A percentile compares a stretch with the other conserved stretches of the same genome.
Evolutionary conservation across 306 rosid genomes (phyloP).

Genomic region (Cucumis melo): DNA sequence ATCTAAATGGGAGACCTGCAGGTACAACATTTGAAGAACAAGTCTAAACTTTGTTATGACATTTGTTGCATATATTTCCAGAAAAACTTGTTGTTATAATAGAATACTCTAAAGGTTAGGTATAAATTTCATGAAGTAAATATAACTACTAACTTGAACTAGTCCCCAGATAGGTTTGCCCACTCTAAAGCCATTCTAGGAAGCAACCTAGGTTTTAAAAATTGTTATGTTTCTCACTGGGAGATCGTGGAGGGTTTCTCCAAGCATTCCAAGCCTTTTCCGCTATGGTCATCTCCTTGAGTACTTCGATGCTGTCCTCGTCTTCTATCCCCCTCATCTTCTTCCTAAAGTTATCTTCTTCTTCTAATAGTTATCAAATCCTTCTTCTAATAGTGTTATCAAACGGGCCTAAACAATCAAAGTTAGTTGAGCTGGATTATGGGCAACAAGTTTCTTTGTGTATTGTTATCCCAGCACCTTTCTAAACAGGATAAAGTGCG

Average conservation of each 20-base stretch:
- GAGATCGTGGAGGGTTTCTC: no score
- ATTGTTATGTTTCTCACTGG: neutral
- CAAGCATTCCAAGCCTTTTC: no score
- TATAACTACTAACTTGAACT: neutral
- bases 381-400: neutral
- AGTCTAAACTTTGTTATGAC: neutral
- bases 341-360: no score
- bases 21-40: conserved; percentile 26
- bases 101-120: neutral
- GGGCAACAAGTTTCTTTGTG: neutral
- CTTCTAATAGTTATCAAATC: no score
- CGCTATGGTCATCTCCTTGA: no score
- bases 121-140: conserved; percentile 16
- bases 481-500: neutral
- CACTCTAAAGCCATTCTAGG: neutral
- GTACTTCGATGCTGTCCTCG: no score
- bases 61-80: neutral
- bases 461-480: neutral
- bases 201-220: neutral
- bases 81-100: neutral
- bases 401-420: neutral
- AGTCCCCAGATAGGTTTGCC: neutral
- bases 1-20: conserved; percentile 65
- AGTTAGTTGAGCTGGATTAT: neutral
- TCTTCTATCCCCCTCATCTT: no score